phyloP scores from a whole-genome alignment of 2,329 filamentous ascomycete genomes.

The Stachybotrys chartarum region DNA sequence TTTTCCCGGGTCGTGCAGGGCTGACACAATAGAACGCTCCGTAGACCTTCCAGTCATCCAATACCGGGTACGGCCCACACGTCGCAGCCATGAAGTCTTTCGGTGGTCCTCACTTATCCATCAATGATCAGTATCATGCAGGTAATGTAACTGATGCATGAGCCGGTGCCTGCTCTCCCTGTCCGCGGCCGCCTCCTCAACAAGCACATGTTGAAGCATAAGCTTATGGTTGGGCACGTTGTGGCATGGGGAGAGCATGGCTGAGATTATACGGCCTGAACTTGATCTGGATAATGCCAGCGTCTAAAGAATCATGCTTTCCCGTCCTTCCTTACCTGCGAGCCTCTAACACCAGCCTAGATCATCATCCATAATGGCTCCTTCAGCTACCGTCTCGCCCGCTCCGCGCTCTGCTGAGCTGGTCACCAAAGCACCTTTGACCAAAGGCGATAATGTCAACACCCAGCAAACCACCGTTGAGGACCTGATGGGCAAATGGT shows the following conservation, averaged over 20 bases:
- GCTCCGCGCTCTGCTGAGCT: conserved; percentile 40
- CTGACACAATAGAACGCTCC: not conserved
- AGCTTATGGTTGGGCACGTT: not conserved
- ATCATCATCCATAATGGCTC: conserved; percentile 54
- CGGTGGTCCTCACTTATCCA: not conserved
- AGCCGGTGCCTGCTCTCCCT: not conserved
- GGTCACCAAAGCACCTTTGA: conserved; percentile 32
- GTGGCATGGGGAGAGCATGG: not conserved
- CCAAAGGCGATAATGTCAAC: conserved; percentile 30
- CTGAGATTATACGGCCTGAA: conserved; percentile 90
- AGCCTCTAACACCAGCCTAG: conserved; percentile 20
- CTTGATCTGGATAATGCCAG: conserved; percentile 99
- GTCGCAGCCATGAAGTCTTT: not conserved
- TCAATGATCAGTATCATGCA: not conserved
- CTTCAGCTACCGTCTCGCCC: conserved; percentile 61
- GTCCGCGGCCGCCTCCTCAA: not conserved
- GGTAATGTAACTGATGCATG: not conserved
- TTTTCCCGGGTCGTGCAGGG: not conserved
- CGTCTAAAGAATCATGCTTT: conserved; percentile 92
- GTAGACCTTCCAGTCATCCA: not conserved
- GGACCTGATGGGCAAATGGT: conserved; percentile 67
- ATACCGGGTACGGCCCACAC: not conserved
- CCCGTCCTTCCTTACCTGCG: conserved; percentile 18
- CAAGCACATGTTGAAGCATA: not conserved
- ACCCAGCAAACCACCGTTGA: conserved; percentile 17